These are phyloP conservation scores for Metschnikowia lachancei DNA, from an alignment of 805 yeast species.

Conservation along the genomic window DNA sequence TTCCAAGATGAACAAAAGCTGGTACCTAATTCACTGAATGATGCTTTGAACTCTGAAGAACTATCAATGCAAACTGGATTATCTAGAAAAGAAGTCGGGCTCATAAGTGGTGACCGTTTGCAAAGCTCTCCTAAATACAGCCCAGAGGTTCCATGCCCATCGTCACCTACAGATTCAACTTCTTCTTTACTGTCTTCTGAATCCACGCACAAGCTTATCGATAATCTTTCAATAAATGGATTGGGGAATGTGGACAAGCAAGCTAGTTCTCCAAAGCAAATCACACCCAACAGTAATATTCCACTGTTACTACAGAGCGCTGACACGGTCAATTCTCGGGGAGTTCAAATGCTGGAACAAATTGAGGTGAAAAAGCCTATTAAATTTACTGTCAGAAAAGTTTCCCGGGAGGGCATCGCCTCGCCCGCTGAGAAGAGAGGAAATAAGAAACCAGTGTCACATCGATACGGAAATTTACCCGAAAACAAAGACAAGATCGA, in stretches of 20 bases:
- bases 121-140: not conserved
- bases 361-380: slow-evolving; percentile 16
- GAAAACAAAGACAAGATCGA: slow-evolving; percentile 15
- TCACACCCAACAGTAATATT: not conserved
- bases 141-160: not conserved
- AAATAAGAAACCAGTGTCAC: slow-evolving; percentile 3
- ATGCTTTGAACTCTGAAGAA: not conserved
- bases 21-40: not conserved
- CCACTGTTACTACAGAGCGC: not conserved
- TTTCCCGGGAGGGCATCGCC: slow-evolving; percentile 15
- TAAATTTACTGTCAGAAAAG: slow-evolving; percentile 22
- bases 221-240: slow-evolving; percentile 13
- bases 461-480: slow-evolving; percentile 21
- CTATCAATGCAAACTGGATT: too few relatives aligned
- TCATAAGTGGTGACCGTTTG: not conserved
- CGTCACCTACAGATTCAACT: slow-evolving; percentile 10
- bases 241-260: not conserved
- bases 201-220: slow-evolving; percentile 17
- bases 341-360: not conserved
- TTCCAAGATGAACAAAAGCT: too few relatives aligned
- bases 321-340: not conserved
- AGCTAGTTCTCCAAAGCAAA: not conserved
- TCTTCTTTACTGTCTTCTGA: slow-evolving; percentile 19
- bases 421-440: not conserved
- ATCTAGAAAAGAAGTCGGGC: too few relatives aligned